These are phyloP conservation scores for Cytospora leucostoma DNA, from an alignment of 2,329 filamentous ascomycete genomes.

Conservation along the genomic window DNA sequence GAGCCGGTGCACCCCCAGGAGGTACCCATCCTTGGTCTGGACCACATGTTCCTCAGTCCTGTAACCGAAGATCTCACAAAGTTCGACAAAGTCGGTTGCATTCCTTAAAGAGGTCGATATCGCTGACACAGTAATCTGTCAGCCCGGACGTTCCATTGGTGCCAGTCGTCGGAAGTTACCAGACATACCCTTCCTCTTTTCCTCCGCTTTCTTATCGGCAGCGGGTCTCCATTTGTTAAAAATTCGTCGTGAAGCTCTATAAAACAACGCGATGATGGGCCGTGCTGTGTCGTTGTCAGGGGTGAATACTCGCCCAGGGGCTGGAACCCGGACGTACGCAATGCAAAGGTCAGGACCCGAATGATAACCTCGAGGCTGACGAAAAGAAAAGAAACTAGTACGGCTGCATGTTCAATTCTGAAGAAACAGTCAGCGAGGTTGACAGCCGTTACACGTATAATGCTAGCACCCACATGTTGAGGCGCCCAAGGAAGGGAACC, in stretches of 20 bases:
- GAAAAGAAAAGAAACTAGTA: constrained; percentile 80
- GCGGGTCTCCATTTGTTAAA: constrained; percentile 79
- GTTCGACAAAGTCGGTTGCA: constrained; percentile 87
- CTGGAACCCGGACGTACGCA: constrained; percentile 61
- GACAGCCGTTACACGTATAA: neutral
- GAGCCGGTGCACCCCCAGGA: constrained; percentile 85
- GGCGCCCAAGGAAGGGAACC: constrained; percentile 54
- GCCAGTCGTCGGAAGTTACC: constrained; percentile 46
- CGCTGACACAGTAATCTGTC: constrained; percentile 50
- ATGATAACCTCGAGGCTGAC: constrained; percentile 81
- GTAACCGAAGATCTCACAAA: constrained; percentile 91
- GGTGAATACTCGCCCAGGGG: constrained; percentile 14
- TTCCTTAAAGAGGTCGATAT: constrained; percentile 78
- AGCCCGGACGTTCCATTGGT: constrained; percentile 31
- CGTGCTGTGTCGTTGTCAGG: constrained; percentile 54
- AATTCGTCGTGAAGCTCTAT: constrained; percentile 75
- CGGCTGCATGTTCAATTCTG: constrained; percentile 80
- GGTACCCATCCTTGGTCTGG: constrained; percentile 90
- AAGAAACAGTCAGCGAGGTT: constrained; percentile 5
- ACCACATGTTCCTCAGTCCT: constrained; percentile 95
- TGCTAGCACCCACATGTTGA: constrained; percentile 50
- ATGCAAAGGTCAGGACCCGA: constrained; percentile 80
- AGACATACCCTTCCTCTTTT: constrained; percentile 63
- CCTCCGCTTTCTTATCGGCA: constrained; percentile 66
- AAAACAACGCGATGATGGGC: constrained; percentile 79